Evolutionary conservation across 2,329 filamentous ascomycete genomes (phyloP).

Genomic region (Aspergillus phoenicis): DNA sequence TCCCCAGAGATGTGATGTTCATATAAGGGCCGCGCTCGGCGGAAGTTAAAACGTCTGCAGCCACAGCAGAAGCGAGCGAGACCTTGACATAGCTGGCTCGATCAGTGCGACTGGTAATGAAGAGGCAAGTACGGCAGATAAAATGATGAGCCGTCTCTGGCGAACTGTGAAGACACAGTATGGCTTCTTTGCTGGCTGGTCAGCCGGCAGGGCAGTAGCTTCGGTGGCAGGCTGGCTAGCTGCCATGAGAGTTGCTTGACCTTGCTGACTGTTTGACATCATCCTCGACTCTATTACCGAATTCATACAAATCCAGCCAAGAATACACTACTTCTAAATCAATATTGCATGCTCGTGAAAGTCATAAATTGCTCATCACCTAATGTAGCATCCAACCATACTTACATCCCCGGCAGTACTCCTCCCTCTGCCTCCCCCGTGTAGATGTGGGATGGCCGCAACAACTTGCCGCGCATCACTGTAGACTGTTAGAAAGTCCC

Average conservation of each 20-base stretch:
- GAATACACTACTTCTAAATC: no score
- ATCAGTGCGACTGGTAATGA: not conserved
- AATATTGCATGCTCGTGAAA: no score
- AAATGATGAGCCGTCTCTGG: slow-evolving; percentile 41
- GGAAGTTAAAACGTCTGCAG: slow-evolving; percentile 45
- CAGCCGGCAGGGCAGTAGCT: slow-evolving; percentile 22
- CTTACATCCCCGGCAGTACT: slow-evolving; percentile 19
- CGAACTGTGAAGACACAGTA: slow-evolving; percentile 37
- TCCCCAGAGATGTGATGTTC: slow-evolving; percentile 36
- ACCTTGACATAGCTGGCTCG: slow-evolving; percentile 51
- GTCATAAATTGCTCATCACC: not conserved
- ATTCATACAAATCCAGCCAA: no score
- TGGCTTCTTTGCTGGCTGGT: not conserved
- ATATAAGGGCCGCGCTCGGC: slow-evolving; percentile 48
- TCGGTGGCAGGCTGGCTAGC: slow-evolving; percentile 10
- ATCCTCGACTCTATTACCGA: no score
- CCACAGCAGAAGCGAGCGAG: slow-evolving; percentile 47
- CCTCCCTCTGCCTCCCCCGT: slow-evolving; percentile 21
- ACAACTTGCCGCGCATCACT: slow-evolving; percentile 33
- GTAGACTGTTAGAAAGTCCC: slow-evolving; percentile 18
- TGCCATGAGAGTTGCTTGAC: no score
- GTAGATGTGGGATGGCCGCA: slow-evolving; percentile 34
- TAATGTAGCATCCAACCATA: not conserved
- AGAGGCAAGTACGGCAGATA: slow-evolving; percentile 38
- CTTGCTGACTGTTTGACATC: no score